Evolutionary conservation across 129 eudicot genomes (phyloP).

Genomic region (Erigeron canadensis): DNA sequence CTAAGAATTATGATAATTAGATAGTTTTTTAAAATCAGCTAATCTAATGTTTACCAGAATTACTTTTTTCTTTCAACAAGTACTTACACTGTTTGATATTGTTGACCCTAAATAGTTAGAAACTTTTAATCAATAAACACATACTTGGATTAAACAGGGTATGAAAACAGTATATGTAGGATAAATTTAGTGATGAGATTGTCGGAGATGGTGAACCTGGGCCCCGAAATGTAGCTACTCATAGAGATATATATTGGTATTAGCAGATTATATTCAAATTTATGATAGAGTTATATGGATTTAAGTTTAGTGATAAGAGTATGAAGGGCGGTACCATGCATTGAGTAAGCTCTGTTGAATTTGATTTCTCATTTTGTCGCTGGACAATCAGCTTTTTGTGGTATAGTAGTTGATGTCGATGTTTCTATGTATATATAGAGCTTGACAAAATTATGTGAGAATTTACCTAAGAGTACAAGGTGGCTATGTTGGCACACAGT

Average conservation of each 20-base stretch:
- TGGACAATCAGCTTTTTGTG: not conserved
- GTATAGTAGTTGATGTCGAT: constrained; percentile 5
- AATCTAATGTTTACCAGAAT: not conserved
- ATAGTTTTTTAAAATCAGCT: not conserved
- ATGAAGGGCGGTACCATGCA: not conserved
- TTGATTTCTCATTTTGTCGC: not conserved
- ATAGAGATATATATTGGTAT: not conserved
- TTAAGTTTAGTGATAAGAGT: not conserved
- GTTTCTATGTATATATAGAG: not conserved
- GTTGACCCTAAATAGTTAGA: not conserved
- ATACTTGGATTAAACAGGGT: not conserved
- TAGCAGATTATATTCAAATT: not conserved
- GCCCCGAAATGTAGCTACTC: not conserved
- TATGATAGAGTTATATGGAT: not conserved
- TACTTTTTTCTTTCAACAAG: not conserved
- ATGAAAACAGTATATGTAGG: not conserved
- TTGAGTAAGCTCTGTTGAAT: constrained; percentile 4
- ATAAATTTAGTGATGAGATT: not conserved
- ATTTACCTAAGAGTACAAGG: not conserved
- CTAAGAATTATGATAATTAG: not conserved
- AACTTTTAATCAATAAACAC: not conserved
- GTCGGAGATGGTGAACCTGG: not conserved
- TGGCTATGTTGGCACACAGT: constrained; percentile 2
- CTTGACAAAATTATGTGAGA: constrained; percentile 8
- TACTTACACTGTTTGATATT: not conserved